Evolutionary conservation across 1,284 basidiomycete genomes (phyloP).

Genomic region (Laetiporus sulphureus): DNA sequence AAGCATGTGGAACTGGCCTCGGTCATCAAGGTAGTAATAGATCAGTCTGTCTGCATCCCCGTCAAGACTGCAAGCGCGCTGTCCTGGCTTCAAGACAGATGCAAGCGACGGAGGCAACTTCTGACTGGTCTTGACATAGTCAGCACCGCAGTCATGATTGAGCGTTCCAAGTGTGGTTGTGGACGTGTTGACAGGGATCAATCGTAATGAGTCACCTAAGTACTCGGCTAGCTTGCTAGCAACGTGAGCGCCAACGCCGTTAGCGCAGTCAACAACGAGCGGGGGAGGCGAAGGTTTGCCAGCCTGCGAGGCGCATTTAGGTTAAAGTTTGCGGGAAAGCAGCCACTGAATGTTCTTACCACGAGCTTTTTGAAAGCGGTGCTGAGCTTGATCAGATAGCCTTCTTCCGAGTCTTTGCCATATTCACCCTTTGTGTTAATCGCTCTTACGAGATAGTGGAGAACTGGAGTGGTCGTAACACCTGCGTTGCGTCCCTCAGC

Average conservation of each 20-base stretch:
- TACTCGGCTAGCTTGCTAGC: slow-evolving; percentile 52
- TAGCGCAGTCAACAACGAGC: slow-evolving; percentile 91
- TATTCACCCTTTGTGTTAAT: slow-evolving; percentile 86
- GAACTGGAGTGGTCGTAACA: slow-evolving; percentile 89
- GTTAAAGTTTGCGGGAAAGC: too few relatives aligned
- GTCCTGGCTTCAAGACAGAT: slow-evolving; percentile 54
- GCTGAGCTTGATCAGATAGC: slow-evolving; percentile 87
- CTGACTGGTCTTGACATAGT: slow-evolving; percentile 95
- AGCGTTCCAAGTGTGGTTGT: slow-evolving; percentile 67
- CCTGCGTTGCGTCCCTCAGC: slow-evolving; percentile 68
- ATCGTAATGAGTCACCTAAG: slow-evolving; percentile 47
- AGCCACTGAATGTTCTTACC: slow-evolving; percentile 50
- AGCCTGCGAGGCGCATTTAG: too few relatives aligned
- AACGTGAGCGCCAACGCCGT: slow-evolving; percentile 87
- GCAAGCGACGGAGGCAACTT: slow-evolving; percentile 71
- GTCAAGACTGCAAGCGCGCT: slow-evolving; percentile 90
- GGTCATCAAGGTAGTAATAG: slow-evolving; percentile 86
- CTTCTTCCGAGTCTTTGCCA: slow-evolving; percentile 79
- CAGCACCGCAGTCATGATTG: slow-evolving; percentile 90
- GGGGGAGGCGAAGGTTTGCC: slow-evolving; percentile 56
- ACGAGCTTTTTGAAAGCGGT: slow-evolving; percentile 83
- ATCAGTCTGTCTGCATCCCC: slow-evolving; percentile 98
- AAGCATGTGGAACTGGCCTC: slow-evolving; percentile 80
- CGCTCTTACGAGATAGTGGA: slow-evolving; percentile 92
- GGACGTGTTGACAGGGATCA: slow-evolving; percentile 65